phyloP scores from a whole-genome alignment of 768 basidiomycete genomes.

The Psilocybe tampanensis region DNA sequence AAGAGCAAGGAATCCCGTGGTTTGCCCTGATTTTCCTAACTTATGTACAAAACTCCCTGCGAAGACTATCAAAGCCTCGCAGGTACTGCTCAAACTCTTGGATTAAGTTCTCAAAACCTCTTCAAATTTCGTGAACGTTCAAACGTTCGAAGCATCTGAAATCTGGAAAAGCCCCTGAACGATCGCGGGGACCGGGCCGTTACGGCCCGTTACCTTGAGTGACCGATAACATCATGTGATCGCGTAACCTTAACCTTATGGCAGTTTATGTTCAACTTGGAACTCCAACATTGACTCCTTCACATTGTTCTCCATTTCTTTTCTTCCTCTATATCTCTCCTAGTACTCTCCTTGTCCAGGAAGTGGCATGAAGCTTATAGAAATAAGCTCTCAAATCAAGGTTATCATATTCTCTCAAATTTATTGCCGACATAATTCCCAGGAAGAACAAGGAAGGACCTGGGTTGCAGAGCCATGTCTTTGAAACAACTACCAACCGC shows the following conservation, averaged over 20 bases:
- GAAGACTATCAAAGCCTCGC: too few relatives aligned
- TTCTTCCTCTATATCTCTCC: background rate
- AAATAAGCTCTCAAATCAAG: background rate
- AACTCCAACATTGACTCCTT: background rate
- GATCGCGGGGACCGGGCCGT: too few relatives aligned
- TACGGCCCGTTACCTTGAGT: too few relatives aligned
- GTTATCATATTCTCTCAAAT: background rate
- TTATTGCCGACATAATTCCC: background rate
- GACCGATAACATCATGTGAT: background rate
- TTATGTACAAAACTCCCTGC: too few relatives aligned
- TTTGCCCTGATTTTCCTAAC: too few relatives aligned
- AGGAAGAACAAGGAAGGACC: background rate
- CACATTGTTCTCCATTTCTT: background rate
- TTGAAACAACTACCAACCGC: background rate
- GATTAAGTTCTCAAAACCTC: too few relatives aligned
- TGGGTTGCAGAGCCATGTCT: background rate
- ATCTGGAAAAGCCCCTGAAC: too few relatives aligned
- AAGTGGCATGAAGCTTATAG: background rate
- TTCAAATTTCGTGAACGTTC: too few relatives aligned
- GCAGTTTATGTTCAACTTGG: background rate
- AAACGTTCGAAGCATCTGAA: too few relatives aligned
- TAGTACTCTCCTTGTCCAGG: background rate
- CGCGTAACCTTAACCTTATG: constrained; percentile 2
- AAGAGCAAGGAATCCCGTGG: too few relatives aligned
- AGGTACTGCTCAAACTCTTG: too few relatives aligned